Base-by-base conservation (phyloP, 805 yeast species). In the Pichia membranifaciens region DNA sequence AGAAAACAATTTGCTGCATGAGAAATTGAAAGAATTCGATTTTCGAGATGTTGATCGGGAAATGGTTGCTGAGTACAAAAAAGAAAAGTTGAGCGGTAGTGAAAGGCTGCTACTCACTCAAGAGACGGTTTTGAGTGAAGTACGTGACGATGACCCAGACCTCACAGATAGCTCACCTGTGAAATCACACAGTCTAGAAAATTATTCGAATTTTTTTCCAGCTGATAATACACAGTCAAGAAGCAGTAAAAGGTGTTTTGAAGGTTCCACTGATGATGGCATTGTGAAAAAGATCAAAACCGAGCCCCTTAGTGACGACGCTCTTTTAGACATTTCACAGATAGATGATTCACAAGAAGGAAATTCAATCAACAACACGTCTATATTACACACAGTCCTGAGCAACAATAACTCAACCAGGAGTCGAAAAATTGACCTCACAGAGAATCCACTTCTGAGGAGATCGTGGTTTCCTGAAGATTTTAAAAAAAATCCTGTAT, bases 391-490 rank as follows among this genome's bases (percentile, higher is more conserved):
- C 5, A 21, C 32, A 8, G 7, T 34, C 4, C 23, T 22, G 12
- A 21, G 4, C 9, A 34, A n/a, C n/a, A 42, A 35, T 41, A 29
- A 5, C n/a, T 3, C 20, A 10, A 25, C 21, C n/a, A n/a, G 21
- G 21, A 25, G 7, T 25, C 18, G 34, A 34, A 28, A 21, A 28
- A 16, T 34, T 6, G 61, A 67, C 44, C 44, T 65, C 3, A 51
- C 65, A 2, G 18, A 9, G 3, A 58, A 67, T 47, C 68, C 68
- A 3, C 25, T 31, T 10, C 48, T 58, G 2, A 47, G 55, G 4
- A 43, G 63, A 9, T 51, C 54, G 5, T 67, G 71, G 72, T 64
- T 59, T 51, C 62, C 67, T 2, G 70, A 66, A 47, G 71, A 68
- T 44, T 68, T 68, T 54, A 56, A 55, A 34, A 60, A 62, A 3